These are phyloP conservation scores for Blastobotrys capitulatus DNA, from an alignment of 1,139 yeast species.

Conservation along the genomic window DNA sequence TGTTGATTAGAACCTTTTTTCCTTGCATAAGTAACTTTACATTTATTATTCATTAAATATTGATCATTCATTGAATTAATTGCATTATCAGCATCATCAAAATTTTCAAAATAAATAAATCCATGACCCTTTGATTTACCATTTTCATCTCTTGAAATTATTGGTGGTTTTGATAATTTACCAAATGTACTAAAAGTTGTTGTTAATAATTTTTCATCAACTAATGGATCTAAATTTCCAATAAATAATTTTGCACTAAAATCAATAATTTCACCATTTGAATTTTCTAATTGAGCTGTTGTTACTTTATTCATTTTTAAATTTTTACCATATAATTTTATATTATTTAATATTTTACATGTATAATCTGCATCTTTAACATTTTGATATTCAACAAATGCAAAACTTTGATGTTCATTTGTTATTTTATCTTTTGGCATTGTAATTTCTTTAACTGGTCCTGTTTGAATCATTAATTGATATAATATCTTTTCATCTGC, in stretches of 20 bases:
- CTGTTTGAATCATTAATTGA: slow-evolving; percentile 81
- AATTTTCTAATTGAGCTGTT: slow-evolving; percentile 21
- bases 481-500: slow-evolving; percentile 62
- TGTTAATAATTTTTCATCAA: slow-evolving; percentile 53
- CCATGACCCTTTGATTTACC: slow-evolving; percentile 62
- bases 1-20: slow-evolving; percentile 55
- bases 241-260: slow-evolving; percentile 75
- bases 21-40: slow-evolving; percentile 64
- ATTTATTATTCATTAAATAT: slow-evolving; percentile 59
- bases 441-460: slow-evolving; percentile 65
- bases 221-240: slow-evolving; percentile 64
- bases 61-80: slow-evolving; percentile 64
- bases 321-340: slow-evolving; percentile 58
- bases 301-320: slow-evolving; percentile 55
- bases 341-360: slow-evolving; percentile 53
- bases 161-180: slow-evolving; percentile 46
- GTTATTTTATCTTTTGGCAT: slow-evolving; percentile 76
- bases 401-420: slow-evolving; percentile 77
- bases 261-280: slow-evolving; percentile 36
- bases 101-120: slow-evolving; percentile 55
- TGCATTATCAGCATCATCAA: slow-evolving; percentile 68
- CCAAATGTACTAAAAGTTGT: slow-evolving; percentile 74
- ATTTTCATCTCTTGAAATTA: slow-evolving; percentile 46
- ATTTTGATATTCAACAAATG: slow-evolving; percentile 69
- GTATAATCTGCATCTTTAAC: slow-evolving; percentile 69